Conservation (phyloP, 179 eudicot genomes). For the Silene noctiflora region DNA sequence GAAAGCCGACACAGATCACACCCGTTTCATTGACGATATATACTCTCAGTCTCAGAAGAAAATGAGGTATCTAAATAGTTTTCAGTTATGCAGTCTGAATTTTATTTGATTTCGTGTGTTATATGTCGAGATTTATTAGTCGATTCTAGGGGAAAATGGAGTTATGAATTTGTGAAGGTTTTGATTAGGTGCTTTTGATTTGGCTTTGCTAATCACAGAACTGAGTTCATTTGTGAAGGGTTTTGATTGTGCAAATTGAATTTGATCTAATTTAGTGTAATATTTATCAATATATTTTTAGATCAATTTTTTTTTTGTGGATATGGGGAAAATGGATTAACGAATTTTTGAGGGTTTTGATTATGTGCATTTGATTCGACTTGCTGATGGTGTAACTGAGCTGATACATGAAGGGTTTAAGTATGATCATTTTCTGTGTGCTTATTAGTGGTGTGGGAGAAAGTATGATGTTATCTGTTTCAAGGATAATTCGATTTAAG, state of each 20-base stretch:
- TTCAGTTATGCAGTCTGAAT: background rate
- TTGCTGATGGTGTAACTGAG: slow-evolving; percentile 70
- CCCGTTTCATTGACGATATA: slow-evolving; percentile 81
- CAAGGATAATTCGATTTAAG: too few relatives aligned
- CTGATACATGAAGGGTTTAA: slow-evolving; percentile 69
- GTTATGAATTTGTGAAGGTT: background rate
- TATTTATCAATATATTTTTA: background rate
- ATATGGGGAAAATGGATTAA: too few relatives aligned
- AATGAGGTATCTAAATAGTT: slow-evolving; percentile 50
- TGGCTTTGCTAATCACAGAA: slow-evolving; percentile 45
- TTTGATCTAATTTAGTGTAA: background rate
- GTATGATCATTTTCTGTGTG: slow-evolving; percentile 25
- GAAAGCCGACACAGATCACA: slow-evolving; percentile 94
- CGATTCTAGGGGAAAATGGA: background rate
- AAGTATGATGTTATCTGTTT: too few relatives aligned
- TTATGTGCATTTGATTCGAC: slow-evolving; percentile 46
- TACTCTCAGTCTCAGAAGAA: slow-evolving; percentile 59
- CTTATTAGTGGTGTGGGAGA: slow-evolving; percentile 7
- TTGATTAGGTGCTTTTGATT: slow-evolving; percentile 69
- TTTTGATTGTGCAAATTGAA: too few relatives aligned
- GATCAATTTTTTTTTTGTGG: too few relatives aligned
- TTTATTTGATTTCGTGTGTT: too few relatives aligned
- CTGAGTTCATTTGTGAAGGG: too few relatives aligned
- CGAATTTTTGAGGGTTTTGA: too few relatives aligned
- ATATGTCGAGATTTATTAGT: too few relatives aligned